Evolutionary conservation across 2,329 filamentous ascomycete species (phyloP).

Genomic region (Cordyceps cateniannulata): DNA sequence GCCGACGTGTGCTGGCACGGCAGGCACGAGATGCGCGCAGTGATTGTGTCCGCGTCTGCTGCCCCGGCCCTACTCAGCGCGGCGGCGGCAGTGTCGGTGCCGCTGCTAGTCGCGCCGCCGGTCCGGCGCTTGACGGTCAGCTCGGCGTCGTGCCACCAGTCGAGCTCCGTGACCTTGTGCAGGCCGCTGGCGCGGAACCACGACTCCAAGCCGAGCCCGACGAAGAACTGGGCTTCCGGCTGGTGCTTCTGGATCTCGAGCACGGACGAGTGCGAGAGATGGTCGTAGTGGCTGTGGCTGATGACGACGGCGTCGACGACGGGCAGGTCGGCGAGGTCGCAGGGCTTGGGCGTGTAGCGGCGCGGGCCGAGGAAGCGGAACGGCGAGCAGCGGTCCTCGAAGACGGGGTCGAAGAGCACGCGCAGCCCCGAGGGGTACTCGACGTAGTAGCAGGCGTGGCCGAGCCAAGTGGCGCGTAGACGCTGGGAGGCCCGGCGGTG

Average conservation of each 20-base stretch:
- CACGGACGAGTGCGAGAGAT: slow-evolving; percentile 72
- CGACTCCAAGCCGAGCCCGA: slow-evolving; percentile 70
- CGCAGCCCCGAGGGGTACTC: slow-evolving; percentile 83
- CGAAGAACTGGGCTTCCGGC: slow-evolving; percentile 80
- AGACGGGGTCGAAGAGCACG: slow-evolving; percentile 90
- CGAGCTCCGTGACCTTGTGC: slow-evolving; percentile 74
- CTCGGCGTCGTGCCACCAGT: slow-evolving; percentile 89
- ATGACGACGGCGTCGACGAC: slow-evolving; percentile 72
- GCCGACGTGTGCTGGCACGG: slow-evolving; percentile 80
- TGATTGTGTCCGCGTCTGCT: slow-evolving; percentile 44
- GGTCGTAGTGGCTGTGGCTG: slow-evolving; percentile 89
- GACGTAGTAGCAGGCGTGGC: slow-evolving; percentile 88
- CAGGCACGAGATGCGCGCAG: slow-evolving; percentile 67
- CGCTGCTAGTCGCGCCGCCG: neutral
- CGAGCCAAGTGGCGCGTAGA: slow-evolving; percentile 87
- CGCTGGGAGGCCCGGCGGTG: slow-evolving; percentile 47
- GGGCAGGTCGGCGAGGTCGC: slow-evolving; percentile 71
- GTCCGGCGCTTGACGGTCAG: slow-evolving; percentile 48
- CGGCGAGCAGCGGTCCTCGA: slow-evolving; percentile 80
- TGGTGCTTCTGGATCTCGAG: slow-evolving; percentile 63
- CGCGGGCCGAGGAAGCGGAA: slow-evolving; percentile 64
- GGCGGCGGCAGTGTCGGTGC: neutral
- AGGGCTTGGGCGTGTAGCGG: slow-evolving; percentile 72
- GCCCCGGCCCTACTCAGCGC: neutral
- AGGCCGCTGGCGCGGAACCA: slow-evolving; percentile 75